Percentiles rank a stretch among this genome's conserved stretches.
These are phyloP conservation scores for Thraustochytrium sp. DNA, from an alignment of 352 stramenopile genomes.

Conservation along the genomic window DNA sequence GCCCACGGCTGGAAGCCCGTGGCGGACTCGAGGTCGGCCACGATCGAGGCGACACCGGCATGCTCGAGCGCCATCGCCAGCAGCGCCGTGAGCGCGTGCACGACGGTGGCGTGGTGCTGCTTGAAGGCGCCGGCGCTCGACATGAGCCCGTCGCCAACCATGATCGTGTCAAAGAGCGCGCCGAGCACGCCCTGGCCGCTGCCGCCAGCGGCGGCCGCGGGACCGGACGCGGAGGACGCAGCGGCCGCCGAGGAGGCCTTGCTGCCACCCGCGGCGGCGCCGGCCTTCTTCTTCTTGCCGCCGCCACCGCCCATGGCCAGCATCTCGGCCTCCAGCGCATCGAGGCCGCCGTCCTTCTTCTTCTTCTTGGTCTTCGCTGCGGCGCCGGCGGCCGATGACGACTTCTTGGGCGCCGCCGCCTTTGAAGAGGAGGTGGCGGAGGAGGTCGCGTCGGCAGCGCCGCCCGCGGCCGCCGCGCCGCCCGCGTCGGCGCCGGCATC, in stretches of 20 bases:
- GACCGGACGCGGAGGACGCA: background rate
- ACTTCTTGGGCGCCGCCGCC: background rate
- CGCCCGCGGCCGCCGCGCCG: background rate
- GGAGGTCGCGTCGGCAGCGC: background rate
- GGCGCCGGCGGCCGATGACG: background rate
- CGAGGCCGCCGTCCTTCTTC: constrained; percentile 29
- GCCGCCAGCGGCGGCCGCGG: background rate
- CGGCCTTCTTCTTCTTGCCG: constrained; percentile 2
- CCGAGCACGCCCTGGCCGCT: background rate
- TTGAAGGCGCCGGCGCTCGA: background rate
- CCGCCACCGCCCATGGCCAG: background rate
- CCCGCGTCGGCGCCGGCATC: background rate
- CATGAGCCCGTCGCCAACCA: background rate
- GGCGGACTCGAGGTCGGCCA: background rate
- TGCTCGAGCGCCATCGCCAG: background rate
- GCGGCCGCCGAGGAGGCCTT: background rate
- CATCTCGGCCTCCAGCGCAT: constrained; percentile 38
- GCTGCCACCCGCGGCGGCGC: background rate
- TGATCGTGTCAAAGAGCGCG: background rate
- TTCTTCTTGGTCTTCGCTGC: constrained; percentile 13
- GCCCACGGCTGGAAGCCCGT: background rate
- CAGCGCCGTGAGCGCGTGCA: background rate
- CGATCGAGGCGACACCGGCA: background rate
- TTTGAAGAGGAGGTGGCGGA: background rate
- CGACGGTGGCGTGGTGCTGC: background rate